phyloP scores from a whole-genome alignment of 345 rosid species.

The Ailanthus altissimus region DNA sequence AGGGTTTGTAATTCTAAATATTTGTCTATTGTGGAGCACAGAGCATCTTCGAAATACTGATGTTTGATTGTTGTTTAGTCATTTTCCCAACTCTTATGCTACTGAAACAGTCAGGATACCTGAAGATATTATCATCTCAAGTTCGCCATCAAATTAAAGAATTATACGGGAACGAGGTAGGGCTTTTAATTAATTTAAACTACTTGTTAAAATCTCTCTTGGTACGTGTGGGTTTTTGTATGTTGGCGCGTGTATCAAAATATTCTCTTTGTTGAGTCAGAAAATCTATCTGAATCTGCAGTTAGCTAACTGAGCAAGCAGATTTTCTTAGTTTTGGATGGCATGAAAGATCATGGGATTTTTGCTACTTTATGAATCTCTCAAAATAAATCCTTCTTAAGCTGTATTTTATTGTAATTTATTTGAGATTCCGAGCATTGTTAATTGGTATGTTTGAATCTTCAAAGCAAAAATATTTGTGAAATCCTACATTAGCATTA shows the following conservation, averaged over 20 bases:
- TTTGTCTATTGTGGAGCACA: background rate
- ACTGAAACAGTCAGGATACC: background rate
- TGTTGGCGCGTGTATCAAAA: background rate
- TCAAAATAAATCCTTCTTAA: background rate
- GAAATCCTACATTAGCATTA: background rate
- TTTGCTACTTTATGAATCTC: background rate
- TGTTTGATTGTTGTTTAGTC: background rate
- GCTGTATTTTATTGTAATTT: background rate
- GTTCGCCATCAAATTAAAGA: background rate
- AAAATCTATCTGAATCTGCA: background rate
- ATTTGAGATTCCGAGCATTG: background rate
- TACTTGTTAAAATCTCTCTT: background rate
- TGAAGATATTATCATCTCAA: background rate
- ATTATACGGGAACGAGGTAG: background rate
- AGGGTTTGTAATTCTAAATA: background rate
- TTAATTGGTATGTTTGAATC: background rate
- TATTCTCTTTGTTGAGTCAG: background rate
- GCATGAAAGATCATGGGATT: background rate
- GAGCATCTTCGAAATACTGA: constrained; percentile 3
- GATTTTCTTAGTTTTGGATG: background rate
- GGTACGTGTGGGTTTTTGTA: background rate
- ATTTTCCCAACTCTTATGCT: background rate
- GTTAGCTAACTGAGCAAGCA: background rate
- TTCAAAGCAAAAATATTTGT: background rate
- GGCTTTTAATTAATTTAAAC: background rate